Evolutionary conservation across 768 basidiomycete genomes (phyloP), one percentile per base, ranked within the genome.

Genomic region (Neoboletus magnificus): DNA sequence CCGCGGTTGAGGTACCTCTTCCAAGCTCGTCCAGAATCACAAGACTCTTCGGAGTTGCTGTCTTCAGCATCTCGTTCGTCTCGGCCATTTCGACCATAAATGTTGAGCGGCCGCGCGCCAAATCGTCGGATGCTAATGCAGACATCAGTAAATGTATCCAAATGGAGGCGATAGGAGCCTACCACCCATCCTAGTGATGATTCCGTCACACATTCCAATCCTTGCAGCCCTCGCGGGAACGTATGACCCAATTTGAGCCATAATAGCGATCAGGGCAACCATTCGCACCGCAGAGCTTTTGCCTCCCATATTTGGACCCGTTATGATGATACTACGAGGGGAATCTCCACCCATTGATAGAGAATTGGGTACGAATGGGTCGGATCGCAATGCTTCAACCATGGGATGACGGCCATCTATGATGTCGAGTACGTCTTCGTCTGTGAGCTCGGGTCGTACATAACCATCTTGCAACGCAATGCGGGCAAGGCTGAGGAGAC

Each of bases 1-100:
- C 96, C 59, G 88, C 93, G 0, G 96, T 96, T 0, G 89, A 88
- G 0, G 94, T 98, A 16, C 96, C 95, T 39, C 93, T 76, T 27
- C 93, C 93, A 11, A 96, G 79, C 66, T 91, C 89, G 64, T 99
- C 96, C 4, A 98, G 77, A 39, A 99, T 88, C 13, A 99, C 89
- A 12, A 98, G 78, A 48, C 90, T 93, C 30, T 79, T 79, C 4
- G 78, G 70, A 0, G 92, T 89, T 1, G 91, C 89, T 4, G 83
- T 77, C 35, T 85, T 80, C 15, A 98, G 72, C 54, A 98, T 94
- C 63, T 97, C 91, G 62, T 86, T 88, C 0, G 95, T 97, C 69
- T 98, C 94, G 6, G 88, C 79, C 79, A 98, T 87, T 71, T 99
- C 96, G 4, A 98, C 91, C 95, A 97, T 97, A 69, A 98, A 97